phyloP scores from a whole-genome alignment of 2,329 filamentous ascomycete species.

The Cordyceps sp. region DNA sequence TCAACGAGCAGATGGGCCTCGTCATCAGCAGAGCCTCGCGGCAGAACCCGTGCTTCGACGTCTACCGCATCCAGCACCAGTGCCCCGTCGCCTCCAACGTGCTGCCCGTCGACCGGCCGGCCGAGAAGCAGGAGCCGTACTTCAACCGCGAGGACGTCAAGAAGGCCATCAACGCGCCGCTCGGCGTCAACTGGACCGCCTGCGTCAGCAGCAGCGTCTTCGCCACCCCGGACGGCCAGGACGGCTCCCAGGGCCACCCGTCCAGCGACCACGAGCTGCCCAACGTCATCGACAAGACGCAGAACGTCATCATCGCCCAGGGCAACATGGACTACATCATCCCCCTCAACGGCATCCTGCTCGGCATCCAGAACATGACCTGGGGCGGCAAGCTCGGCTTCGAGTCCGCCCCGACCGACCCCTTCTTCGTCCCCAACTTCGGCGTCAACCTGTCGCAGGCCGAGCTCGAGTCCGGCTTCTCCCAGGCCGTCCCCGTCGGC shows the following conservation, averaged over 20 bases:
- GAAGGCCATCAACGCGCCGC: slow-evolving; percentile 46
- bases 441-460: slow-evolving; percentile 24
- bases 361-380: slow-evolving; percentile 68
- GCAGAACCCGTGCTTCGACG: slow-evolving; percentile 71
- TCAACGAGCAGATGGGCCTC: slow-evolving; percentile 32
- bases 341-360: slow-evolving; percentile 50
- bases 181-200: slow-evolving; percentile 7
- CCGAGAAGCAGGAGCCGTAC: slow-evolving; percentile 56
- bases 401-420: slow-evolving; percentile 37
- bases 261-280: slow-evolving; percentile 44
- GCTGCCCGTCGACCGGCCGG: too few relatives aligned
- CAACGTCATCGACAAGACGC: slow-evolving; percentile 54
- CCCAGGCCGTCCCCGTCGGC: slow-evolving; percentile 34
- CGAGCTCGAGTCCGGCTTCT: slow-evolving; percentile 18
- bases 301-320: slow-evolving; percentile 59
- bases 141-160: slow-evolving; percentile 59
- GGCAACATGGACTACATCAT: slow-evolving; percentile 55
- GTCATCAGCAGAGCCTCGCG: too few relatives aligned
- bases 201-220: slow-evolving; percentile 5
- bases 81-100: slow-evolving; percentile 58
- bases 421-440: slow-evolving; percentile 46
- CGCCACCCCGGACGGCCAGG: slow-evolving; percentile 6
- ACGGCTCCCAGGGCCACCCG: slow-evolving; percentile 19
- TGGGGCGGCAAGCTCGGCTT: slow-evolving; percentile 61
- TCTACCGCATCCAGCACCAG: slow-evolving; percentile 56